Base-by-base conservation (phyloP, 257 asterid genomes). In the Primulina tabacum region DNA sequence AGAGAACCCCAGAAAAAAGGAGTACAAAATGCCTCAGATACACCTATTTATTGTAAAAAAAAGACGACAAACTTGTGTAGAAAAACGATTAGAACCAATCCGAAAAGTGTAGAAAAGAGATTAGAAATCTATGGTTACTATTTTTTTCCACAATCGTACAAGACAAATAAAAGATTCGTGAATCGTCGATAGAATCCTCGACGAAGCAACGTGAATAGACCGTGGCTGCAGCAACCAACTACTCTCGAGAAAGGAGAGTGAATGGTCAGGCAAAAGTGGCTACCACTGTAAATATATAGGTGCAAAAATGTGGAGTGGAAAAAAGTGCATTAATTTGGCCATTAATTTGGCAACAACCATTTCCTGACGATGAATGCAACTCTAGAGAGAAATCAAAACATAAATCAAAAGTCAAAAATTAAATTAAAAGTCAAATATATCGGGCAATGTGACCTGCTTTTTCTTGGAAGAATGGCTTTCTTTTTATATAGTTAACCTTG, bases 51-150 rank as follows among this genome's bases (percentile, higher is more conserved):
- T 82, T 87, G 4, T 17, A 12, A 56, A n/a, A 67, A 67, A 21
- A 20, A 60, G 8, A 69, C 55, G 14, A 43, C n/a, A 4, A 43
- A 43, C n/a, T 43, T 43, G 55, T 43, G 55, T 43, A 11, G 55
- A 12, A 43, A 61, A 43, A 53, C 40, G 65, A 29, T 50, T 40
- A 26, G 50, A 21, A 64, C 65, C 65, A 64, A 52, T 59, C 8
- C 56, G 66, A 30, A 64, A 73, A 55, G 75, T 50, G 74, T 29
- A 37, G 72, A 21, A 56, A 67, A 18, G 73, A 63, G 96, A 87
- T 90, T 71, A 85, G 87, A 60, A 73, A 76, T 82, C 85, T 81
- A 82, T 82, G 97, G 97, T 59, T 82, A 58, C 57, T 71, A 80
- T 73, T 76, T 62, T 12, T 43, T 43, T 40, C 65, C 71, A 18